A percentile compares a stretch with the other conserved stretches of the same genome.
These are phyloP conservation scores for Globisporangium canariense DNA, from an alignment of 352 stramenopile genomes.

Conservation along the genomic window DNA sequence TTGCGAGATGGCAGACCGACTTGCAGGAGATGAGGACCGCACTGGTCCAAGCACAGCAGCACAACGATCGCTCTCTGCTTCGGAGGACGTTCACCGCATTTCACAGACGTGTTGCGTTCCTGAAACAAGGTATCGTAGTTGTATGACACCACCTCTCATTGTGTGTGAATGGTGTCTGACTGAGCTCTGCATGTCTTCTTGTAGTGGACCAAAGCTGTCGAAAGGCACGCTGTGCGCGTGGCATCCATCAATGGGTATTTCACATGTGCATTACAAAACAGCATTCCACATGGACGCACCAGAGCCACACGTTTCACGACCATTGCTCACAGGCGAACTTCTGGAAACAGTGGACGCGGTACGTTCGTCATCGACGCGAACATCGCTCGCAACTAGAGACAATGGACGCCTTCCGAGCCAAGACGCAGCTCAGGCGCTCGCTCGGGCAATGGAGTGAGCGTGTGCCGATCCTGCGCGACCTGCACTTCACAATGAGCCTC, in stretches of 20 bases:
- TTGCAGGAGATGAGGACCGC: conserved; percentile 1
- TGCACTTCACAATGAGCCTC: conserved; percentile 20
- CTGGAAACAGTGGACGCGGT: conserved; percentile 20
- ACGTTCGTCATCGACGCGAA: conserved; percentile 16
- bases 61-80: background rate
- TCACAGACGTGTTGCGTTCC: background rate
- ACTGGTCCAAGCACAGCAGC: background rate
- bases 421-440: background rate
- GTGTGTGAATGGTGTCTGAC: background rate
- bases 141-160: background rate
- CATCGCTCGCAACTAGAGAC: conserved; percentile 1
- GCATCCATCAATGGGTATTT: conserved; percentile 14
- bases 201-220: conserved; percentile 11
- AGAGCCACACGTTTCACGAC: conserved; percentile 1
- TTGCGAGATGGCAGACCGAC: conserved; percentile 1
- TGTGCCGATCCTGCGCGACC: conserved; percentile 26
- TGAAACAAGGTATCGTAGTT: conserved; percentile 17
- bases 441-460: conserved; percentile 20
- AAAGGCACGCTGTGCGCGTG: background rate
- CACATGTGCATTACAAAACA: conserved; percentile 13
- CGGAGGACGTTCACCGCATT: conserved; percentile 8
- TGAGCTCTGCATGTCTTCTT: background rate
- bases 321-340: background rate
- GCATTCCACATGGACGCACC: background rate
- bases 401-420: conserved; percentile 20